Base-by-base conservation (phyloP, 2,329 filamentous ascomycete genomes). In the Colletotrichum sp. region DNA sequence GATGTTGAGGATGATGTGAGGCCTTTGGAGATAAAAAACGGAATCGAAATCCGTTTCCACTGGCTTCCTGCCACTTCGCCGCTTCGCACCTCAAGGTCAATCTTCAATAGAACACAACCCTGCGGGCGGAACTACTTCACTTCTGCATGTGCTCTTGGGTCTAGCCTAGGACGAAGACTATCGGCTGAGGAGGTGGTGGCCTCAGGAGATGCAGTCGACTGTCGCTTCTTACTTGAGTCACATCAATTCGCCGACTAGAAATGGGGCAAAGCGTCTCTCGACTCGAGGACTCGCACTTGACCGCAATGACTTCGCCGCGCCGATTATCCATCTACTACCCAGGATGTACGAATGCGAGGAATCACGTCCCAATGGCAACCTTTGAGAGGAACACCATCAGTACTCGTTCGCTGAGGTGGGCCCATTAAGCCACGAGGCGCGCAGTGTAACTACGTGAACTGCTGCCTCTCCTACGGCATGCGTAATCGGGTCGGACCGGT, bases 331-430 rank as follows among this genome's bases (percentile, higher is more conserved):
- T n/a, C 15, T 18, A 3, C 8, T 0, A 0, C 15, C 15, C 0
- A 9, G 36, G 36, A 38, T 3, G 36, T 38, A 38, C 36, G 16
- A 18, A 38, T 9, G 36, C 36, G 36, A 38, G 36, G 36, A 38
- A 38, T 38, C 36, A 38, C 8, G 16, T 38, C 36, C 15, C 36
- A 38, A 38, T 38, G 36, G 8, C n/a, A n/a, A n/a, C n/a, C n/a
- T n/a, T n/a, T n/a, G n/a, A n/a, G 34, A 2, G 34, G 0, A 38
- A 16, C 34, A 1, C 7, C 4, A 8, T 38, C 1, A 16, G 15
- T 18, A 5, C 36, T 38, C 36, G 18, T 38, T 0, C 8, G 36
- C 36, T 18, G 36, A 18, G 16, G 36, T 38, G 36, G 36, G 36
- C 36, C 36, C 1, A 38, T 1, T 38, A 38, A 38, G 2, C 34